A percentile compares a stretch with the other conserved stretches of the same genome.
These are phyloP conservation scores for Saccharum hybrid DNA, from an alignment of 202 grass and related monocot species.

Conservation along the genomic window DNA sequence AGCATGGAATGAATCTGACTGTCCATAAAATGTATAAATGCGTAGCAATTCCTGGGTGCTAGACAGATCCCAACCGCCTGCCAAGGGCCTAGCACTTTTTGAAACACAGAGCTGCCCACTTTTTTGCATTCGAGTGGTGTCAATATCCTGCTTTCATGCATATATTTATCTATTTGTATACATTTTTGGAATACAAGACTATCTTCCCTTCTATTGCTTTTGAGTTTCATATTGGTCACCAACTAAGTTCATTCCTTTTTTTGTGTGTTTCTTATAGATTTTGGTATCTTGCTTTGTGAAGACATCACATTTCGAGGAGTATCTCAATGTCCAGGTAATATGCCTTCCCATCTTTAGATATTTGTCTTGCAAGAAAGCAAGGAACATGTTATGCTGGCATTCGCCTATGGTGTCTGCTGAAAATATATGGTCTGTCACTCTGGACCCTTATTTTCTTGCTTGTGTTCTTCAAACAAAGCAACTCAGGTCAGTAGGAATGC, in stretches of 20 bases:
- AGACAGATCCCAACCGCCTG: neutral
- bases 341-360: conserved; percentile 21
- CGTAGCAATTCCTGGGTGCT: no score
- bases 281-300: conserved; percentile 97
- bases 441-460: conserved; percentile 7
- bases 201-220: conserved; percentile 20
- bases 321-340: conserved; percentile 86
- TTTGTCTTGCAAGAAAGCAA: conserved; percentile 17
- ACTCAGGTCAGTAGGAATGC: neutral
- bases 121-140: neutral
- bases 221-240: conserved; percentile 17
- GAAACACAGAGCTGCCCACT: neutral
- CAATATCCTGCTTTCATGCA: conserved; percentile 34
- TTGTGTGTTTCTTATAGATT: conserved; percentile 62
- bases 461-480: conserved; percentile 22
- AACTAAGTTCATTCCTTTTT: conserved; percentile 36
- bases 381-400: conserved; percentile 15
- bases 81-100: neutral
- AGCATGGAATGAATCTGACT: neutral
- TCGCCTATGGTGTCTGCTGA: conserved; percentile 12
- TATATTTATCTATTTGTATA: conserved; percentile 13
- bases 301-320: conserved; percentile 96
- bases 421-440: conserved; percentile 14
- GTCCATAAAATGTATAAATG: no score
- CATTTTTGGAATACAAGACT: conserved; percentile 29